phyloP scores from a whole-genome alignment of 306 rosid species.

The Prunus campanulata region DNA sequence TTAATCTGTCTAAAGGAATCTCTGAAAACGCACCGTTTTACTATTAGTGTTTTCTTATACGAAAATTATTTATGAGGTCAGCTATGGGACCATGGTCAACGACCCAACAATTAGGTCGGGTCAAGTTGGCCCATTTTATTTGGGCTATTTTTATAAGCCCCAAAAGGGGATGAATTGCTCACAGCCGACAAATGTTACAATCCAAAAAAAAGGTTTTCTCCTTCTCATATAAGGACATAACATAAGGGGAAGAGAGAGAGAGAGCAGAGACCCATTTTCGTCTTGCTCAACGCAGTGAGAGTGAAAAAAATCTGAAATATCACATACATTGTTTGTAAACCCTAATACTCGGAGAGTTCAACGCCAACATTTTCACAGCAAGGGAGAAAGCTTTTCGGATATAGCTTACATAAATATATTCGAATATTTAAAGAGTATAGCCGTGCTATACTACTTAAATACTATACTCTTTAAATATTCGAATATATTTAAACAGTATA shows the following conservation, averaged over 20 bases:
- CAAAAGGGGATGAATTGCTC: too few species aligned
- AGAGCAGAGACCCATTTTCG: background rate
- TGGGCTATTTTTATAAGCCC: background rate
- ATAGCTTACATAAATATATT: slow-evolving; percentile 16
- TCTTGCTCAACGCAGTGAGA: background rate
- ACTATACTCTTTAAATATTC: too few species aligned
- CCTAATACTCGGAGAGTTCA: background rate
- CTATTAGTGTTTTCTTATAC: too few species aligned
- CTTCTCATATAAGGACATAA: background rate
- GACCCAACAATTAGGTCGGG: too few species aligned
- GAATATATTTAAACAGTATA: too few species aligned
- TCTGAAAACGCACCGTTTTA: too few species aligned
- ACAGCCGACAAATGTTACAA: background rate
- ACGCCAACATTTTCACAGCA: slow-evolving; percentile 11
- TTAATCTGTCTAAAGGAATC: too few species aligned
- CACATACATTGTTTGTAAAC: slow-evolving; percentile 6
- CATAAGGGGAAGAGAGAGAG: background rate
- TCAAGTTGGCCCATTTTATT: background rate
- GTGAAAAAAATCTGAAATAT: background rate
- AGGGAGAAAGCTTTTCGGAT: slow-evolving; percentile 29
- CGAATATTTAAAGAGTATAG: too few species aligned
- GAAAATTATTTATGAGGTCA: too few species aligned
- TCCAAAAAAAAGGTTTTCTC: background rate
- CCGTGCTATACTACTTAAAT: too few species aligned
- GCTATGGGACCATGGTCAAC: too few species aligned